Conservation (phyloP, 495 filamentous ascomycete genomes). For the Sabuloglossum arenarium region DNA sequence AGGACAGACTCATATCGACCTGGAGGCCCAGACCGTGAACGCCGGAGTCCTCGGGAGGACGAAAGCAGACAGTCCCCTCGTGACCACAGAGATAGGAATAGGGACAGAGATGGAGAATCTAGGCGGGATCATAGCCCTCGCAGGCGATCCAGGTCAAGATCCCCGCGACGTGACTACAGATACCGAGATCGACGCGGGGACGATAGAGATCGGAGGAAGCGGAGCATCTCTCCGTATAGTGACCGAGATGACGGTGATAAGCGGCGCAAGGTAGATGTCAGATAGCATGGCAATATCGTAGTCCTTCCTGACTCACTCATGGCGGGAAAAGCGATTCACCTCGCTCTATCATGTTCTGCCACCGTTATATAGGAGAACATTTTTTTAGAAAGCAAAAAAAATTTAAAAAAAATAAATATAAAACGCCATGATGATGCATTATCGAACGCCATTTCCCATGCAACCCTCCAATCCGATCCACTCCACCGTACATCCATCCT, state of each 20-base stretch:
- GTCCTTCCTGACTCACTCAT: background rate
- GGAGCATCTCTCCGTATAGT: background rate
- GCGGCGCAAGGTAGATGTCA: background rate
- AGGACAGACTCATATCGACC: constrained; percentile 3
- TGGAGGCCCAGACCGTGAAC: background rate
- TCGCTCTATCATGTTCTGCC: background rate
- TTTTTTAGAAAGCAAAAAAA: background rate
- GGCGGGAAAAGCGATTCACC: background rate
- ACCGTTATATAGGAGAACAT: background rate
- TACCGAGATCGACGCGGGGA: background rate
- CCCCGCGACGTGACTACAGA: background rate
- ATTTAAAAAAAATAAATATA: background rate
- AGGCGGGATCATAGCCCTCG: background rate
- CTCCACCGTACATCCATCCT: background rate
- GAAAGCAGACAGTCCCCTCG: background rate
- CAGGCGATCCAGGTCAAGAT: constrained; percentile 4
- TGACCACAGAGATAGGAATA: background rate
- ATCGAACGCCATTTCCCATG: constrained; percentile 1
- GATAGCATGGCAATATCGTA: background rate
- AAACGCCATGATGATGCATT: background rate
- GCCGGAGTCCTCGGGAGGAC: background rate
- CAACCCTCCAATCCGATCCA: background rate
- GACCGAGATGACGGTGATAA: background rate
- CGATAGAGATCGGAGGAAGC: constrained; percentile 3
- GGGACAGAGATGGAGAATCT: background rate